phyloP scores from a whole-genome alignment of 768 basidiomycete genomes.

The Gymnopilus dilepis region DNA sequence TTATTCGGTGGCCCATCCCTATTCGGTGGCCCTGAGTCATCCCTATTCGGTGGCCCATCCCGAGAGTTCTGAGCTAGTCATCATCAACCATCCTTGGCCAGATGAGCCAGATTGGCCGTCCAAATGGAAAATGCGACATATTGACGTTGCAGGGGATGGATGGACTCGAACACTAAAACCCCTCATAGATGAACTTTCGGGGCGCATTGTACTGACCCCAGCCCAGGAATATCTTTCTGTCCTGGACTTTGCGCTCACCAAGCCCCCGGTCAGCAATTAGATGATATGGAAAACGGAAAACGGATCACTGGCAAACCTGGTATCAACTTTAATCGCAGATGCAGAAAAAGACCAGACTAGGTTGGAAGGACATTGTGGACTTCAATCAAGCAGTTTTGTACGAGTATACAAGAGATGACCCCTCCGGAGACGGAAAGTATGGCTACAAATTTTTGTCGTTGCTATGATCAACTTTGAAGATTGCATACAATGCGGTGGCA shows the following conservation, averaged over 20 bases:
- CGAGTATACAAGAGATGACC: background rate
- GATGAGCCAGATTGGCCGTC: background rate
- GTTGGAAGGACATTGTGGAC: too few relatives aligned
- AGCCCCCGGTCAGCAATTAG: too few relatives aligned
- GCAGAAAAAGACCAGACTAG: too few relatives aligned
- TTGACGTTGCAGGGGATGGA: background rate
- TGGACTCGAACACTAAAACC: background rate
- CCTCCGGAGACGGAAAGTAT: background rate
- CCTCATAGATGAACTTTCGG: background rate
- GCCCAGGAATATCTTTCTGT: background rate
- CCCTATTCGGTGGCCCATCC: background rate
- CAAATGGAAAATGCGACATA: too few relatives aligned
- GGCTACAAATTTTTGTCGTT: constrained; percentile 1
- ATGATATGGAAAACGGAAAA: too few relatives aligned
- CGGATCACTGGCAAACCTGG: too few relatives aligned
- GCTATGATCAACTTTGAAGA: background rate
- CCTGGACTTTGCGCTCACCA: background rate
- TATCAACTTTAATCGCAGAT: too few relatives aligned
- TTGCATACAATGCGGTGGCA: background rate
- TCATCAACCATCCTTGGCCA: background rate
- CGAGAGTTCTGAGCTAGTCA: background rate
- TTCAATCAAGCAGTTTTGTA: background rate
- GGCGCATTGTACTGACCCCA: background rate
- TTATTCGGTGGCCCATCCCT: too few relatives aligned
- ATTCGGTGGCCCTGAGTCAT: too few relatives aligned